These are phyloP conservation scores for Paecilomyces niveus DNA, from an alignment of 2,329 filamentous ascomycete genomes.

Conservation along the genomic window DNA sequence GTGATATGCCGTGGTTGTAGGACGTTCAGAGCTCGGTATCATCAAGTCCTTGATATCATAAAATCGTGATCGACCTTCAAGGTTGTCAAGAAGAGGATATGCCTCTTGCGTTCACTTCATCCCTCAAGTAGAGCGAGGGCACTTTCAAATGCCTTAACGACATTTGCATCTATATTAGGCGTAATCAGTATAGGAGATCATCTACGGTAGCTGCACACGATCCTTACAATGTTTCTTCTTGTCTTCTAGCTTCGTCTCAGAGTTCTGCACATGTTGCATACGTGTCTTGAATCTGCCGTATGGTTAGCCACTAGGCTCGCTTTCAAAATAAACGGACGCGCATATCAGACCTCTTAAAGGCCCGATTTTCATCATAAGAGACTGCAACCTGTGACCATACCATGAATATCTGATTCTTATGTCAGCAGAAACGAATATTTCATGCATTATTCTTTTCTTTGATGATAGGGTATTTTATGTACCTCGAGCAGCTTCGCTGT, in stretches of 20 bases:
- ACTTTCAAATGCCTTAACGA: slow-evolving; percentile 42
- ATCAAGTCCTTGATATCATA: neutral
- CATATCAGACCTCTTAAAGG: slow-evolving; percentile 59
- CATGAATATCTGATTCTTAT: slow-evolving; percentile 59
- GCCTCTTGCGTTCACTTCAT: slow-evolving; percentile 6
- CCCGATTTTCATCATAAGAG: slow-evolving; percentile 66
- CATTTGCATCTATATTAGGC: slow-evolving; percentile 29
- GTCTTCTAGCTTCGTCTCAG: slow-evolving; percentile 62
- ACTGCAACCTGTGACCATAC: slow-evolving; percentile 70
- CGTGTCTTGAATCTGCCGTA: slow-evolving; percentile 64
- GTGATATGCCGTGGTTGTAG: neutral
- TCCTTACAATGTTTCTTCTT: slow-evolving; percentile 75
- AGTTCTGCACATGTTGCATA: slow-evolving; percentile 65
- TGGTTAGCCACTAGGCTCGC: neutral
- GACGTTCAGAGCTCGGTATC: neutral
- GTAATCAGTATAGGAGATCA: slow-evolving; percentile 9
- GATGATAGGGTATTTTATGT: slow-evolving; percentile 6
- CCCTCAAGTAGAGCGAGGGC: slow-evolving; percentile 39
- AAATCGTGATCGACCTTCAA: neutral
- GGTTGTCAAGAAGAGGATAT: neutral
- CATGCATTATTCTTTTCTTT: neutral
- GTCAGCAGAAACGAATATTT: neutral
- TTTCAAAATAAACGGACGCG: neutral
- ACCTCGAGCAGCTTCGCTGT: slow-evolving; percentile 62
- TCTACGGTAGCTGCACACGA: neutral